Evolutionary conservation across 805 yeast species (phyloP).

Genomic region (Diddensiella caesifluorescens): DNA sequence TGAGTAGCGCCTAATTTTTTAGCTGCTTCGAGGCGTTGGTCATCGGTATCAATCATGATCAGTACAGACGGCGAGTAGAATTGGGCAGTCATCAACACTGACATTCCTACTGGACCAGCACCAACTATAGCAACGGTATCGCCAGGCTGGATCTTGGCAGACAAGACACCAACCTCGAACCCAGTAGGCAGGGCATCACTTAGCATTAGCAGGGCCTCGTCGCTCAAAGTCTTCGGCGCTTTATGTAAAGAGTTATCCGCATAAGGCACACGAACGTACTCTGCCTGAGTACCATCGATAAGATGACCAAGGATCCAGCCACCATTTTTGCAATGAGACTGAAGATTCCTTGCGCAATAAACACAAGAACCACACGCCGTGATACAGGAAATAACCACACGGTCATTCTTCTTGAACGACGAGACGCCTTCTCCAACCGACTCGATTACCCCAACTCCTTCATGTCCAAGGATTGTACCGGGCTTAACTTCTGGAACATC

Average conservation of each 20-base stretch:
- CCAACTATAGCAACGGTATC: slow-evolving; percentile 44
- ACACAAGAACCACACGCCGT: slow-evolving; percentile 57
- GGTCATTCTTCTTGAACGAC: slow-evolving; percentile 77
- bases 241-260: slow-evolving; percentile 71
- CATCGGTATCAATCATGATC: slow-evolving; percentile 65
- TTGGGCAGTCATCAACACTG: slow-evolving; percentile 72
- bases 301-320: slow-evolving; percentile 51
- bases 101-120: slow-evolving; percentile 56
- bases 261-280: slow-evolving; percentile 77
- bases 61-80: slow-evolving; percentile 59
- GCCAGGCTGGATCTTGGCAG: slow-evolving; percentile 60
- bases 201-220: slow-evolving; percentile 80
- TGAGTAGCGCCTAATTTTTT: slow-evolving; percentile 88
- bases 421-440: slow-evolving; percentile 88
- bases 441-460: slow-evolving; percentile 95
- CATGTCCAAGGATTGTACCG: slow-evolving; percentile 90
- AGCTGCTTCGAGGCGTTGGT: slow-evolving; percentile 64
- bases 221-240: slow-evolving; percentile 71
- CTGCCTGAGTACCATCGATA: slow-evolving; percentile 67
- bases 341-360: slow-evolving; percentile 66
- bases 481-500: slow-evolving; percentile 75
- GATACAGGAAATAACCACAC: slow-evolving; percentile 74
- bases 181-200: slow-evolving; percentile 74
- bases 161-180: slow-evolving; percentile 71
- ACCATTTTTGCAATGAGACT: slow-evolving; percentile 81